Base-by-base conservation (phyloP, 441 rosid species). In the Adansonia grandidieri region DNA sequence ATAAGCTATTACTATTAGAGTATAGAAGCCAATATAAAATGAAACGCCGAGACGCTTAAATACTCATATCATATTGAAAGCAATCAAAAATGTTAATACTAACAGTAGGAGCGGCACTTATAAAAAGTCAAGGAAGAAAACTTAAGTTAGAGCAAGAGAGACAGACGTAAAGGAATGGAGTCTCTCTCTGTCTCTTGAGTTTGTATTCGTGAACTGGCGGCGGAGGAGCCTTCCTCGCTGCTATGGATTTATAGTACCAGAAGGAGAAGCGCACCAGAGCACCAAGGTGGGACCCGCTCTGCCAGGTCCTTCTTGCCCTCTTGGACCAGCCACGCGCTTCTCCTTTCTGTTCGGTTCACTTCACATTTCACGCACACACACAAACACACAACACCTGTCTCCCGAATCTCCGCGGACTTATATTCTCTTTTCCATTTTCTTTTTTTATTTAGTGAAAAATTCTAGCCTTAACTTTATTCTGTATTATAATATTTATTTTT, bases 261-360 rank as follows among this genome's bases (percentile, higher is more conserved):
- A 32, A 20, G 40, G 50, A 19, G 54, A 42, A 74, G 67, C 20
- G 61, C 50, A 28, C 56, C 13, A 47, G 63, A 15, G 9, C 14
- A 51, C 56, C 0, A 22, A 8, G 6, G 54, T 62, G 71, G 80
- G 75, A 17, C 82, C 80, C 61, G 63, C 79, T 9, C 28, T 1
- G 37, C 45, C n/a, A 57, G 66, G 76, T 57, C 42, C 54, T 9
- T n/a, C 51, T 72, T 37, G 50, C 14, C 47, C 45, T 37, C 42
- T 28, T 68, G 20, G 22, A 45, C 22, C 3, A 10, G 24, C 75
- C 84, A 86, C 87, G 84, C 85, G 84, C 84, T 19, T 17, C 47
- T 44, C 8, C 45, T 44, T 40, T 60, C 22, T 2, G 9, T 44
- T 40, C 14, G 0, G 9, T 44, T 40, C 5, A 2, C 42, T 42